Base-by-base conservation (phyloP, 1,284 basidiomycete genomes). In the Grifola frondosa region DNA sequence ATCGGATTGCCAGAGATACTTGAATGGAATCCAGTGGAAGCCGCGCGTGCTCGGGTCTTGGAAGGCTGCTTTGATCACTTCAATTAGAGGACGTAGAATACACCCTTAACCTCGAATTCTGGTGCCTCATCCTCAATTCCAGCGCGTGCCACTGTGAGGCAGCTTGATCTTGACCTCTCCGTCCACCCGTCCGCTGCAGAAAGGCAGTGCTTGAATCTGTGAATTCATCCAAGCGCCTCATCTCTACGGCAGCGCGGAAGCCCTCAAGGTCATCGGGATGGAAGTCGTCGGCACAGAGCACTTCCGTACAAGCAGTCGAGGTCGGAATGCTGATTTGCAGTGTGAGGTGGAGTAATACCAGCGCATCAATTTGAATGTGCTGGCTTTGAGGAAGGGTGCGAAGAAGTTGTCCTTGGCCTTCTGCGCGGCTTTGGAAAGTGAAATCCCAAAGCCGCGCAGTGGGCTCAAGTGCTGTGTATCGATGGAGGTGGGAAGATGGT, bases 261-360 rank as follows among this genome's bases (percentile, higher is more conserved):
- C 35, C 44, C 1, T 5, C 6, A 4, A 62, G 37, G 7, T 62
- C 46, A 0, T 45, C 48, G 4, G 2, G 8, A 15, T 51, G 22
- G 26, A 63, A 63, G 30, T 59, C 54, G 0, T 52, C 33, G 0
- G 48, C 24, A 0, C 57, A 26, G 10, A 68, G 29, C 7, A 68
- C 59, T 11, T 64, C 37, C 11, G 61, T 34, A 63, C 50, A 3
- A 67, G 60, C 24, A 22, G 30, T 67, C 44, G 0, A 66, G 43
- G 13, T 62, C 61, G 1, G 11, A 42, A 3, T 3, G 52, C 34
- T 0, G 63, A 65, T 31, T 62, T 63, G 6, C 13, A 3, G 5
- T 44, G 47, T 1, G 53, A 55, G 0, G 49, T 41, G 15, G 46
- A 50, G 34, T 61, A 54, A 23, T 56, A 58, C 64, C 63, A 66